A percentile compares a stretch with the other conserved stretches of the same genome.
Evolutionary conservation across 2,329 filamentous ascomycete species (phyloP).

Genomic region (Rachicladosporium sp.): DNA sequence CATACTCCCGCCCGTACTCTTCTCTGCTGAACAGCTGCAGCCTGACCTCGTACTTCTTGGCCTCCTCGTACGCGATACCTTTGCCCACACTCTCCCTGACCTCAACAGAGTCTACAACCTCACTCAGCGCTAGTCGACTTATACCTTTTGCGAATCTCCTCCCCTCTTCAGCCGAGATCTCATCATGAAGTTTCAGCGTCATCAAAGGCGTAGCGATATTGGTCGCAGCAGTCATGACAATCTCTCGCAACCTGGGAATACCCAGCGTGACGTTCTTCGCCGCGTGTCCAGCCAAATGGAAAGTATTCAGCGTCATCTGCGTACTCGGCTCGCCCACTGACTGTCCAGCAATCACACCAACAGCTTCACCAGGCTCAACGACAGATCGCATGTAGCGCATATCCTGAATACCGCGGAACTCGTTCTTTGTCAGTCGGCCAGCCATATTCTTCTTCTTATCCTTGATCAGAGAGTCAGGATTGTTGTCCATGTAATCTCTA

Average conservation of each 20-base stretch:
- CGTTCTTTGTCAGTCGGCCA: constrained; percentile 47
- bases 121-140: constrained; percentile 69
- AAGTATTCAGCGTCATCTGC: constrained; percentile 98
- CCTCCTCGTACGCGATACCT: constrained; percentile 54
- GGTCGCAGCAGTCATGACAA: constrained; percentile 90
- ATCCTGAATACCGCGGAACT: constrained; percentile 72
- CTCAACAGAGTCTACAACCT: constrained; percentile 68
- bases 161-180: constrained; percentile 55
- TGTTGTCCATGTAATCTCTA: constrained; percentile 64
- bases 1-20: constrained; percentile 79
- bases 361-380: constrained; percentile 88
- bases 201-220: constrained; percentile 84
- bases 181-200: constrained; percentile 67
- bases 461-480: constrained; percentile 49
- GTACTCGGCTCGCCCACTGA: constrained; percentile 95
- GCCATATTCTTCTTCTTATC: constrained; percentile 45
- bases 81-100: constrained; percentile 70
- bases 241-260: constrained; percentile 94
- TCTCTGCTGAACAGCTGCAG: constrained; percentile 72
- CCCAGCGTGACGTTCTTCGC: constrained; percentile 97
- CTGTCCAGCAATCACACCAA: constrained; percentile 92
- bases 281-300: constrained; percentile 97
- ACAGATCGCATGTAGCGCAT: constrained; percentile 88
- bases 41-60: constrained; percentile 74
- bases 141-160: constrained; percentile 85